Percentiles rank a stretch among this genome's conserved stretches.
These are phyloP conservation scores for Nitzschia putrida DNA, from an alignment of 108 stramenopile genomes.

Conservation along the genomic window DNA sequence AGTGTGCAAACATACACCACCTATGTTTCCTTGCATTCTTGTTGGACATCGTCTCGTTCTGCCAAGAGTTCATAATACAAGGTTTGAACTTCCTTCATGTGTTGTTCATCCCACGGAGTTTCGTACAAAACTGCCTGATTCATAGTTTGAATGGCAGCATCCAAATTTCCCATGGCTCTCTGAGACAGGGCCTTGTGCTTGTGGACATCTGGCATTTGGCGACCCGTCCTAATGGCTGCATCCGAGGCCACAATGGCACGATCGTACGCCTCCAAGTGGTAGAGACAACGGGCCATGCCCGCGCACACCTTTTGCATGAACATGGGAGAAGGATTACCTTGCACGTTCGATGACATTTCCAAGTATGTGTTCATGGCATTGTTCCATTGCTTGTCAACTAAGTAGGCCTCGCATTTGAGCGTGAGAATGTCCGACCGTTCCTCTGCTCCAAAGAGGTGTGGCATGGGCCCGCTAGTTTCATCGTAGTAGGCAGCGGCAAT, in stretches of 20 bases:
- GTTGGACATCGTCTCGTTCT: no score
- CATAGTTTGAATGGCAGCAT: conserved; percentile 37
- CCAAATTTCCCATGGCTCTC: conserved; percentile 36
- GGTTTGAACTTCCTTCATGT: conserved; percentile 9
- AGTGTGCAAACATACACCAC: no score
- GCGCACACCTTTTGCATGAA: conserved; percentile 6
- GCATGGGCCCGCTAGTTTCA: no score
- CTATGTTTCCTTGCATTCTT: no score
- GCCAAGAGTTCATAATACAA: conserved; percentile 10
- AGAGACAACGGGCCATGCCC: conserved; percentile 42
- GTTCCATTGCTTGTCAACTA: not conserved
- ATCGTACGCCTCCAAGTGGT: conserved; percentile 37
- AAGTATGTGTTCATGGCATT: not conserved
- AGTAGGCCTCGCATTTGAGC: no score
- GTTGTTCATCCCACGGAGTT: conserved; percentile 52
- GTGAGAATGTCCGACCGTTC: no score
- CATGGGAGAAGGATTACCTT: not conserved
- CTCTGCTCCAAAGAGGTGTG: no score
- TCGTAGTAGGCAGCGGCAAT: no score
- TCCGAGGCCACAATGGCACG: conserved; percentile 26
- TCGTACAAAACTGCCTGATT: conserved; percentile 47
- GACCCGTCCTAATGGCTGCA: conserved; percentile 57
- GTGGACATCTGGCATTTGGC: conserved; percentile 53
- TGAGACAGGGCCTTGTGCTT: conserved; percentile 51
- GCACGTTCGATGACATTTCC: not conserved